Percentiles rank a stretch among this genome's conserved stretches.
Evolutionary conservation across 345 rosid genomes (phyloP).

Genomic region (Cardamine chenopodiifolia): DNA sequence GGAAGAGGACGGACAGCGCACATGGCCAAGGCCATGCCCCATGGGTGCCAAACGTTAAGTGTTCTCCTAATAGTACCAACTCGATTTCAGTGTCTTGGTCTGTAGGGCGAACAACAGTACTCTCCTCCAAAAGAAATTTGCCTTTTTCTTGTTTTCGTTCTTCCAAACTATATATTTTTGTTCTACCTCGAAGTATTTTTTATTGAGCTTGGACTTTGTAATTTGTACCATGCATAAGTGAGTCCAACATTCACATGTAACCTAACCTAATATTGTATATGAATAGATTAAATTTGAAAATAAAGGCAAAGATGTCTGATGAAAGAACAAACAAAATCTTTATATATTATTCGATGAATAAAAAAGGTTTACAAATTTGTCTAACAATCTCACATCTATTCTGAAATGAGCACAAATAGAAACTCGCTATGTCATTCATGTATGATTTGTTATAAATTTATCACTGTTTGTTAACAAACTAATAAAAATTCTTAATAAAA

Average conservation of each 20-base stretch:
- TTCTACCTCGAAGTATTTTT: neutral
- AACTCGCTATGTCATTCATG: neutral
- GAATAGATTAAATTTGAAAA: neutral
- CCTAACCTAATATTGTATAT: conserved; percentile 7
- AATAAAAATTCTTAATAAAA: neutral
- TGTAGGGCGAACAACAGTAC: conserved; percentile 40
- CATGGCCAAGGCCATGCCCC: conserved; percentile 39
- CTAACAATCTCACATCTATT: conserved; percentile 12
- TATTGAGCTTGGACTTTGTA: conserved; percentile 15
- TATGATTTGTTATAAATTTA: too few relatives aligned
- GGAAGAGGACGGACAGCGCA: conserved; percentile 40
- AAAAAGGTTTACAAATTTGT: conserved; percentile 10
- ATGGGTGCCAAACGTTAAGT: conserved; percentile 27
- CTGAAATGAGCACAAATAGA: neutral
- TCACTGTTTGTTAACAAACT: neutral
- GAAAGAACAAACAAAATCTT: neutral
- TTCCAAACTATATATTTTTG: neutral
- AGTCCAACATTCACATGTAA: conserved; percentile 23
- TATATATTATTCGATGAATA: neutral
- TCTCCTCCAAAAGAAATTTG: conserved; percentile 27
- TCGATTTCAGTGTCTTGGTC: conserved; percentile 47
- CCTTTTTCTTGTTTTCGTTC: conserved; percentile 13
- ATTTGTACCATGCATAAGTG: conserved; percentile 13
- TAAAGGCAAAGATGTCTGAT: neutral
- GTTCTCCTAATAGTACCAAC: conserved; percentile 36